These are phyloP conservation scores for Dryas drummondii DNA, from an alignment of 306 rosid species.

Conservation along the genomic window DNA sequence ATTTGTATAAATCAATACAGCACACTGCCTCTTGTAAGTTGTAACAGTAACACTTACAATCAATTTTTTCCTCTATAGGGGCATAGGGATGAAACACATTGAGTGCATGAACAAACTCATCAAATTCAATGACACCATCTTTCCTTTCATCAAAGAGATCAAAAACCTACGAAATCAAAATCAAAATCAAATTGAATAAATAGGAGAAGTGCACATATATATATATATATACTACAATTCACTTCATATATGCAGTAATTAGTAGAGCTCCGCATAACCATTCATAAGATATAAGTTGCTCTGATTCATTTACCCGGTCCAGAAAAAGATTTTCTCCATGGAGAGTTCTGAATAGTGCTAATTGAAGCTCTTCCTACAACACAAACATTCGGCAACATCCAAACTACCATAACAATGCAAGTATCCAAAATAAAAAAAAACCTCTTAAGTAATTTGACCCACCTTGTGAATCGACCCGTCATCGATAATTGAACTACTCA, in stretches of 20 bases:
- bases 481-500: constrained; percentile 71
- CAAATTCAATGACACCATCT: constrained; percentile 86
- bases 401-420: constrained; percentile 5
- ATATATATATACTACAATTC: not conserved
- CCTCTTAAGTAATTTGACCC: not conserved
- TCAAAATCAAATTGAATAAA: not conserved
- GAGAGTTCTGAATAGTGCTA: constrained; percentile 60
- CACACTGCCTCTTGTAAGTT: constrained; percentile 15
- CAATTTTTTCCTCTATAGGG: constrained; percentile 63
- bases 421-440: not conserved
- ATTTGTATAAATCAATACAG: constrained; percentile 9
- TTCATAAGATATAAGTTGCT: constrained; percentile 7
- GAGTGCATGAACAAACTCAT: constrained; percentile 69
- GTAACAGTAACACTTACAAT: constrained; percentile 55
- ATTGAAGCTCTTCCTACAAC: constrained; percentile 75
- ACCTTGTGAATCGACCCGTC: constrained; percentile 93
- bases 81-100: constrained; percentile 74
- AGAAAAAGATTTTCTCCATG: constrained; percentile 64
- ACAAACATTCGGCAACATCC: not conserved
- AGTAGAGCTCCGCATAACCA: too few species aligned
- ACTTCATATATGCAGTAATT: too few species aligned
- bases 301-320: constrained; percentile 49
- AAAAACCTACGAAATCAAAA: constrained; percentile 54
- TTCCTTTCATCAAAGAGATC: constrained; percentile 70
- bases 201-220: not conserved